A percentile compares a stretch with the other conserved stretches of the same genome.
phyloP scores from a whole-genome alignment of 176 grass and related monocot species.

The Chrysopogon serrulatus region DNA sequence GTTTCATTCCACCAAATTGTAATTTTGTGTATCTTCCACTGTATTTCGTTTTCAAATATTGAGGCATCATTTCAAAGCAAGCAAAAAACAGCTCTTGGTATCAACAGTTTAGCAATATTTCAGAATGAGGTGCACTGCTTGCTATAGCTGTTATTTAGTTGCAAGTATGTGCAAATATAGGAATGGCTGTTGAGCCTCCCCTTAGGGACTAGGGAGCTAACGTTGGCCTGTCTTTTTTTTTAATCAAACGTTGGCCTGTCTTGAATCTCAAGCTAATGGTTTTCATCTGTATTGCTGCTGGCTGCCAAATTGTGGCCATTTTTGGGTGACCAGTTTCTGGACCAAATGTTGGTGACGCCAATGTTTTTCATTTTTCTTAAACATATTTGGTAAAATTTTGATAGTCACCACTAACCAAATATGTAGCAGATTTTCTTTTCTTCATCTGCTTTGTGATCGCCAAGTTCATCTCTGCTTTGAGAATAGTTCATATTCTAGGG shows the following conservation, averaged over 20 bases:
- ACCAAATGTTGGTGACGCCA: neutral
- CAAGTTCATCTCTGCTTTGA: neutral
- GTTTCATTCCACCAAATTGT: conserved; percentile 29
- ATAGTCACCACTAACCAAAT: neutral
- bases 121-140: conserved; percentile 1
- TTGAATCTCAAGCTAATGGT: neutral
- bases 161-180: neutral
- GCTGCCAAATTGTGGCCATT: neutral
- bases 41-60: conserved; percentile 8
- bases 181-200: neutral
- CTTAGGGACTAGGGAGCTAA: too few species aligned
- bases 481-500: too few species aligned
- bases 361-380: neutral
- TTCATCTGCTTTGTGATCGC: neutral
- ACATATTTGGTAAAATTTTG: neutral
- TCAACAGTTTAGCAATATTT: neutral
- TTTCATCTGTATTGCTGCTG: neutral
- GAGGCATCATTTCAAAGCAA: conserved; percentile 2
- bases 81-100: neutral
- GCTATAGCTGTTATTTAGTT: neutral
- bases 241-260: too few species aligned
- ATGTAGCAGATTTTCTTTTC: neutral
- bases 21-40: conserved; percentile 41
- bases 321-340: neutral
- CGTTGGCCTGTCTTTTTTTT: too few species aligned